Evolutionary conservation across 1,139 yeast genomes (phyloP).

Genomic region (Debaryomyces sp.): DNA sequence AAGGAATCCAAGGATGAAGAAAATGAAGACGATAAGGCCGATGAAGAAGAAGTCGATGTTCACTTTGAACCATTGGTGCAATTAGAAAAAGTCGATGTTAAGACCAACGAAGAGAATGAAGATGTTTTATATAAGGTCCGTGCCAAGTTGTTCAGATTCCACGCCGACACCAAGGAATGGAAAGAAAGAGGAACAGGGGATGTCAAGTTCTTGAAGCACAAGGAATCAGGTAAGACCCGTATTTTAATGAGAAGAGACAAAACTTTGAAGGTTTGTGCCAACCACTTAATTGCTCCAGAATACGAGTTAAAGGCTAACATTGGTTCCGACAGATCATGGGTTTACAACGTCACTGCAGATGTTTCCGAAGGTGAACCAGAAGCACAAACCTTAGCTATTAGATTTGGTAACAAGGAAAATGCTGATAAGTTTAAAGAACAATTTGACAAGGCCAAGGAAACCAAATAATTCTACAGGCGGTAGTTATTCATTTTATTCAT

Average conservation of each 20-base stretch:
- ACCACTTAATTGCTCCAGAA: conserved; percentile 87
- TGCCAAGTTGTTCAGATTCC: conserved; percentile 93
- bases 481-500: neutral
- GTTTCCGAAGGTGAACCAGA: conserved; percentile 95
- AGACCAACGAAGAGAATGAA: conserved; percentile 96
- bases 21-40: conserved; percentile 51
- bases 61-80: conserved; percentile 96
- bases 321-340: conserved; percentile 99
- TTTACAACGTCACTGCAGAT: conserved; percentile 91
- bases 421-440: conserved; percentile 95
- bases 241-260: conserved; percentile 98
- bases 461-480: neutral
- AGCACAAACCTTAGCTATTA: conserved; percentile 94
- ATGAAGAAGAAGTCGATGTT: conserved; percentile 89
- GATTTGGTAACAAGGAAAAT: conserved; percentile 96
- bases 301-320: conserved; percentile 88
- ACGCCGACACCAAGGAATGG: conserved; percentile 88
- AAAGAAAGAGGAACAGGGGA: conserved; percentile 99
- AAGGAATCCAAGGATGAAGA: conserved; percentile 33
- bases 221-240: conserved; percentile 77
- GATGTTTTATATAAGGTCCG: conserved; percentile 85
- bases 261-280: conserved; percentile 96
- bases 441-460: conserved; percentile 79
- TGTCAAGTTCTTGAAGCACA: conserved; percentile 92
- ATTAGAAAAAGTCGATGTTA: conserved; percentile 93